Evolutionary conservation across 139 green algal genomes (phyloP), one percentile per base, ranked within the genome.

Genomic region (Chlamydomonas asymmetrica): DNA sequence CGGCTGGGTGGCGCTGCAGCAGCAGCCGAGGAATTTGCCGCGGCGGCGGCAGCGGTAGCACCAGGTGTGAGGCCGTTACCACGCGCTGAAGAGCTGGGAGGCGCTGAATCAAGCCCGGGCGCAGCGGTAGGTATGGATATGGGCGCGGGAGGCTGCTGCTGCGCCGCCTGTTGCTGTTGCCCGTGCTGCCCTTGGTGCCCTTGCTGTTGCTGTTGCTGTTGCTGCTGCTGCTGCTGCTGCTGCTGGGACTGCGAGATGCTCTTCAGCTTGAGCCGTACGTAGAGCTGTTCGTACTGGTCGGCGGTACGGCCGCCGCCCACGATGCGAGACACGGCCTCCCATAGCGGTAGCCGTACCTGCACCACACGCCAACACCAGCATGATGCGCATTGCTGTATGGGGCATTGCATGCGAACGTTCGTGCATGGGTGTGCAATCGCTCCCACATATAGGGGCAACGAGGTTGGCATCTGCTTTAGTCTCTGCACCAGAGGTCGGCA

Each of bases 271-370:
- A 71, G 50, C 16, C 64, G 41, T 0, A 22, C 20, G 49, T 71
- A 39, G n/a, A 66, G 49, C 37, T 61, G 39, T 22, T 61, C 52
- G 29, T 66, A 50, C 49, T 66, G 49, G 50, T 79, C 64, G 39
- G 63, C 64, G 34, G 67, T 43, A 18, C 49, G 48, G 60, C 57
- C 67, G 35, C 76, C 76, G 61, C 37, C 63, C 13, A 71, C 49
- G 38, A 40, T 71, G 5, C 48, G 45, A 25, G 65, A 54, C 18
- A 66, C 76, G 61, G 73, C 61, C 25, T 82, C 68, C 76, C 76
- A 82, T 43, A 73, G 41, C 25, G 65, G 34, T 10, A 73, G 43
- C 41, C 65, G 27, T 25, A 65, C n/a, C n/a, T n/a, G n/a, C n/a
- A n/a, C n/a, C n/a, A n/a, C n/a, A n/a, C n/a, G n/a, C n/a, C n/a